A percentile compares a stretch with the other conserved stretches of the same genome.
Evolutionary conservation across 139 green algal species (phyloP).

Genomic region (Auxenochlorella protothecoides): DNA sequence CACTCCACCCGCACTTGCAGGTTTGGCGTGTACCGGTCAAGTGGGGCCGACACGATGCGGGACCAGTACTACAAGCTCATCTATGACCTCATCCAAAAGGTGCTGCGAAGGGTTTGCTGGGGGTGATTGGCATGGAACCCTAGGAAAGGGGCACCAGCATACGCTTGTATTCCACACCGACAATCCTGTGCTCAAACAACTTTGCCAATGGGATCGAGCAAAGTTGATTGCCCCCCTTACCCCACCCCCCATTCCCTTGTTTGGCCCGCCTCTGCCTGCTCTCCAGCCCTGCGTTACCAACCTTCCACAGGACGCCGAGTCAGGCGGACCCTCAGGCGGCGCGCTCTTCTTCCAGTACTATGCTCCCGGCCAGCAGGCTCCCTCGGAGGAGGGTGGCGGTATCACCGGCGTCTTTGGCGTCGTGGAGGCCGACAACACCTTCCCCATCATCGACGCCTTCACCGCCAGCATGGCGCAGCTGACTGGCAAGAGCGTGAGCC

Average conservation of each 20-base stretch:
- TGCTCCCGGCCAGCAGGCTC: slow-evolving; percentile 32
- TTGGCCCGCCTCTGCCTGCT: no score
- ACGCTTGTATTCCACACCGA: no score
- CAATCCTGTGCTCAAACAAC: no score
- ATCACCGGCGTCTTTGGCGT: slow-evolving; percentile 22
- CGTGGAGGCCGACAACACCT: slow-evolving; percentile 19
- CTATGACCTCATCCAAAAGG: neutral
- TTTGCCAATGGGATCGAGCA: no score
- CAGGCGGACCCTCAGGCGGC: slow-evolving; percentile 27
- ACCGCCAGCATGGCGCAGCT: slow-evolving; percentile 17
- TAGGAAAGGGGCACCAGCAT: no score
- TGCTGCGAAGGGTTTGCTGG: no score
- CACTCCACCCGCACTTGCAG: no score
- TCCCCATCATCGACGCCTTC: slow-evolving; percentile 4
- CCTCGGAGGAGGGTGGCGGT: slow-evolving; percentile 24
- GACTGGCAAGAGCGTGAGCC: neutral
- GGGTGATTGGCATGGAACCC: no score
- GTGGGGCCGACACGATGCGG: neutral
- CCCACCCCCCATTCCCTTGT: no score
- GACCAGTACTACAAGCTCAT: slow-evolving; percentile 9
- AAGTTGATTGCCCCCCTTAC: no score
- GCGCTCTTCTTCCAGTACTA: slow-evolving; percentile 53
- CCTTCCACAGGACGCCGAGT: slow-evolving; percentile 7
- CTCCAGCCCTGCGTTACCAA: no score
- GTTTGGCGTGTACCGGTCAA: slow-evolving; percentile 24